Conservation (phyloP, 1,284 basidiomycete genomes). For the Hymenochaete sp. region DNA sequence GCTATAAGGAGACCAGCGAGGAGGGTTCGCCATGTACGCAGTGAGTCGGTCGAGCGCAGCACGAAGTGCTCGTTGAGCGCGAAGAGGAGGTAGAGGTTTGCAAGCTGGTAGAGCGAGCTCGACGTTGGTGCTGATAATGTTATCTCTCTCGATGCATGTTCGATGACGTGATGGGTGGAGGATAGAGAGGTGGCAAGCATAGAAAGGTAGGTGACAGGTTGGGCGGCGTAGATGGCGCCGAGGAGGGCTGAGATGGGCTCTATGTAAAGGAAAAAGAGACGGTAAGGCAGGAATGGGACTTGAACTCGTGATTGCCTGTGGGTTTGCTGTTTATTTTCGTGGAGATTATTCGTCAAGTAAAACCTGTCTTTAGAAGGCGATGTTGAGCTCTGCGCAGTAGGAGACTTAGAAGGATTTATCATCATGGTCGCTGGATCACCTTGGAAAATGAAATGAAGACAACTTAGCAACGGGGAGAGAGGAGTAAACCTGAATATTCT, state of each 20-base stretch:
- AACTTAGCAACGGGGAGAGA: too few relatives aligned
- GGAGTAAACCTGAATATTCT: too few relatives aligned
- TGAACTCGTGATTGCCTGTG: too few relatives aligned
- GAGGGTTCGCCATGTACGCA: constrained; percentile 36
- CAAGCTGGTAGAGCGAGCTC: constrained; percentile 38
- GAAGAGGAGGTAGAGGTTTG: constrained; percentile 45
- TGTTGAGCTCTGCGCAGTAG: too few relatives aligned
- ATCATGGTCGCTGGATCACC: too few relatives aligned
- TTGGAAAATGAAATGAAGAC: too few relatives aligned
- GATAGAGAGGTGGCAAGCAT: constrained; percentile 4
- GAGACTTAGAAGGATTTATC: too few relatives aligned
- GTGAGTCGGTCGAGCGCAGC: constrained; percentile 34
- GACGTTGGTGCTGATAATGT: constrained; percentile 17
- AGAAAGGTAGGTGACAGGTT: constrained; percentile 32
- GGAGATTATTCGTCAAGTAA: neutral
- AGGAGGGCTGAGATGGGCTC: constrained; percentile 43
- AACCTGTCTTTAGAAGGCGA: neutral
- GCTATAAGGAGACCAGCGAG: constrained; percentile 39
- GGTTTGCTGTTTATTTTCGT: too few relatives aligned
- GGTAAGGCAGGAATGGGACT: constrained; percentile 29
- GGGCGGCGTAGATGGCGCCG: constrained; percentile 40
- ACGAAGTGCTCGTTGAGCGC: constrained; percentile 46
- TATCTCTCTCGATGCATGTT: too few relatives aligned
- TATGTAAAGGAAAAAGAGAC: constrained; percentile 42
- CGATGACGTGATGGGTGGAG: too few relatives aligned